These are phyloP conservation scores for Fraxinus platypoda DNA, from an alignment of 305 asterid genomes.

Conservation along the genomic window DNA sequence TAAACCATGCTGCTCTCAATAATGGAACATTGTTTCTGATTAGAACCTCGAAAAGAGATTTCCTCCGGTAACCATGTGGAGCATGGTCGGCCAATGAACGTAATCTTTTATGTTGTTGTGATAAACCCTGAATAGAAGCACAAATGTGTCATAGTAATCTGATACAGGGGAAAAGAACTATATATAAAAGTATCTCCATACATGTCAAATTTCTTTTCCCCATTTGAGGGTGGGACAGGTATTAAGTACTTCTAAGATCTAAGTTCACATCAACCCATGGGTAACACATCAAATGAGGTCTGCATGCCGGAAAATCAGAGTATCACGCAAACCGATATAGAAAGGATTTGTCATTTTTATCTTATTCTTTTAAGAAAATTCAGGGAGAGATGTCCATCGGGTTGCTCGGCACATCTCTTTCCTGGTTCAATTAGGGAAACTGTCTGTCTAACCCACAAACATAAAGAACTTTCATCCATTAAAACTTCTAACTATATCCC, in stretches of 20 bases:
- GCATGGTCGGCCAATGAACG: slow-evolving; percentile 92
- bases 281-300: neutral
- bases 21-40: slow-evolving; percentile 85
- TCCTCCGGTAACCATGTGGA: slow-evolving; percentile 87
- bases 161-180: neutral
- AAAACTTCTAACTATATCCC: neutral
- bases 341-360: neutral
- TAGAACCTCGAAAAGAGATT: slow-evolving; percentile 83
- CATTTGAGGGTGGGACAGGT: neutral
- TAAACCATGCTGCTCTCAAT: slow-evolving; percentile 95
- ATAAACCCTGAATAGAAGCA: slow-evolving; percentile 66
- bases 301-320: neutral
- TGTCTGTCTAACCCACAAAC: neutral
- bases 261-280: neutral
- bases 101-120: slow-evolving; percentile 85
- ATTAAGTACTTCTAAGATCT: neutral
- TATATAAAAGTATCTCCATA: neutral
- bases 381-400: neutral
- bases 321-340: neutral
- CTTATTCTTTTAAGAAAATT: neutral
- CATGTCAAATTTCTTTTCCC: neutral
- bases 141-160: slow-evolving; percentile 9
- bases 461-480: neutral
- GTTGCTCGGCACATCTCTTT: neutral
- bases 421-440: neutral